Percentiles rank a stretch among this genome's conserved stretches.
Conservation (phyloP, 495 filamentous ascomycete genomes). For the Evernia prunastri region DNA sequence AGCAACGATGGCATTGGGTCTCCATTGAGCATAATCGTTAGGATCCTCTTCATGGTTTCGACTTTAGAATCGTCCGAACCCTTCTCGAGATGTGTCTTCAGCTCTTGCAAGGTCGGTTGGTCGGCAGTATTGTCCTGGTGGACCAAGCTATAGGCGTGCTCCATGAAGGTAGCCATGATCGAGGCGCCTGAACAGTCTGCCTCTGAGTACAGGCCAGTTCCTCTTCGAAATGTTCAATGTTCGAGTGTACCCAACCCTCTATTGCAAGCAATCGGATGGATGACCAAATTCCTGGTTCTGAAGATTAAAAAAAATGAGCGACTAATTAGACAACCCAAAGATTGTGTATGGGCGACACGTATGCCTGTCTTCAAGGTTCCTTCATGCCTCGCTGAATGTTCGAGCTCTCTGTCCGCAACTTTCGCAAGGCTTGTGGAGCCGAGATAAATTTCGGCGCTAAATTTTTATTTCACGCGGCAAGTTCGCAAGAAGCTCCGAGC, state of each 20-base stretch:
- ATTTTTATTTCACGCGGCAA: conserved; percentile 10
- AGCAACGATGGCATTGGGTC: conserved; percentile 91
- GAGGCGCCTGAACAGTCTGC: not conserved
- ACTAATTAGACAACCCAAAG: not conserved
- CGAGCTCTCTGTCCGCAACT: conserved; percentile 14
- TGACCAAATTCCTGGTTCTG: not conserved
- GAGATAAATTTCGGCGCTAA: conserved; percentile 21
- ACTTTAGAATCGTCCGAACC: conserved; percentile 94
- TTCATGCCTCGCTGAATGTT: not conserved
- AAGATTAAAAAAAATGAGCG: not conserved
- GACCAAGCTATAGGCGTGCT: conserved; percentile 89
- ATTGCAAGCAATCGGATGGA: not conserved
- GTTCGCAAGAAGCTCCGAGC: conserved; percentile 3
- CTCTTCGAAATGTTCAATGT: not conserved
- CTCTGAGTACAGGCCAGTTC: not conserved
- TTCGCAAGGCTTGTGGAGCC: conserved; percentile 10
- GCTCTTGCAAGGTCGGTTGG: conserved; percentile 80
- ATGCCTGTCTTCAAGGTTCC: not conserved
- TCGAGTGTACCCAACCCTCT: not conserved
- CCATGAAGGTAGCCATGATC: conserved; percentile 91
- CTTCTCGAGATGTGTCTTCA: conserved; percentile 93
- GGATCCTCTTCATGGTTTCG: conserved; percentile 96
- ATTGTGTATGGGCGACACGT: conserved; percentile 5
- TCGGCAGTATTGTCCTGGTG: conserved; percentile 93
- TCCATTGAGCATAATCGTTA: conserved; percentile 96